Base-by-base conservation (phyloP, 2,329 filamentous ascomycete genomes). In the Setomelanomma holmii region DNA sequence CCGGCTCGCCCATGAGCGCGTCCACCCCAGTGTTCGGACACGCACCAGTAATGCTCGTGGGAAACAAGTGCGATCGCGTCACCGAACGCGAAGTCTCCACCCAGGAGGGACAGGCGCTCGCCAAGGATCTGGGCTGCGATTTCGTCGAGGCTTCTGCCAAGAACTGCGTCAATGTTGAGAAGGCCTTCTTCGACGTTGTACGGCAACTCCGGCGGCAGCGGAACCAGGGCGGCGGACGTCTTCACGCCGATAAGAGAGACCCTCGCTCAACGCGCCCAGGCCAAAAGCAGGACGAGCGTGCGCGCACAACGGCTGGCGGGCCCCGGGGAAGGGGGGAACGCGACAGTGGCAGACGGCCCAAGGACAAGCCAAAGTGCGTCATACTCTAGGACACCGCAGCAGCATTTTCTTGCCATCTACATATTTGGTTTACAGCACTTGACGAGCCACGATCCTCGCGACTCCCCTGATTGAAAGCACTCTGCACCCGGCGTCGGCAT, bases 101-200 rank as follows among this genome's bases (percentile, higher is more conserved):
- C 44, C 95, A 98, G 76, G 95, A 99, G 78, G 95, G 95, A 14
- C 90, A 91, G 63, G 92, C 93, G 45, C 80, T 98, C 34, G 93
- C 95, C 49, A 89, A 93, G 68, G 91, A 97, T 69, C 81, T 99
- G 34, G 91, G 91, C 58, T 98, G 95, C 78, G 93, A 97, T 66
- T 98, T 98, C 67, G 92, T 97, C 65, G 93, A 98, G 76, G 93
- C 93, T 1, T 97, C 93, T 5, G 93, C 93, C 30, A 97, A 97
- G 80, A 97, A 96, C 75, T 96, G 93, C 79, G 92, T 97, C 81
- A 97, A 98, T 69, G 93, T 97, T 47, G 95, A 96, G 76, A 98
- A 96, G 82, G 93, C 92, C 24, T 98, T 99, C 72, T 98, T 96
- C 77, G 95, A 99, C 71, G 95, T 99, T 6, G 95, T 98, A 48